Evolutionary conservation across 345 rosid genomes (phyloP), one percentile per base, ranked within the genome.

Genomic region (Dovyalis caffra): DNA sequence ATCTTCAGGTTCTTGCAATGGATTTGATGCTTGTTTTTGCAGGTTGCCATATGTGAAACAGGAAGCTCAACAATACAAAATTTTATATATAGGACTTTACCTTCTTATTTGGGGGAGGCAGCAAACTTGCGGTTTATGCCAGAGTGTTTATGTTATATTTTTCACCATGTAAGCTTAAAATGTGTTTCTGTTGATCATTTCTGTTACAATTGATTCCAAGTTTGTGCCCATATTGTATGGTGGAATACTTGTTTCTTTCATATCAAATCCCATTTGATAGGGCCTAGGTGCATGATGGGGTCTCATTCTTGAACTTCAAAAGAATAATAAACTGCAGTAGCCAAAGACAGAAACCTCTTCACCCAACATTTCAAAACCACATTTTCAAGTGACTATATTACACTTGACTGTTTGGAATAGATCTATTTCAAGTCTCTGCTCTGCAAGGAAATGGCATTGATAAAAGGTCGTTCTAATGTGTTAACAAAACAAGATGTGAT

Each of bases 51-150:
- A 74, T 75, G 92, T 80, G 79, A 89, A 90, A 77, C 89, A 84
- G 76, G 97, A 92, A 81, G 95, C 88, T 49, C 92, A 90, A 70
- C 99, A 92, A 71, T 85, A 89, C 79, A 92, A 95, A 86, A 87
- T 94, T 66, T 71, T 95, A 28, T 95, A 92, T 73, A 81, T 92
- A 64, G 97, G 89, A 72, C 99, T 95, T 80, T 88, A 92, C 88
- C 97, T 95, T 82, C 97, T 95, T 73, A 92, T 92, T 70, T 92
- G 99, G 99, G 99, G 64, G 99, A 95, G 80, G 97, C 99, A 60
- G 95, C 99, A 28, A 95, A 89, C 84, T 77, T 95, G 89, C 88
- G 99, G 85, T 87, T 92, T 80, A 86, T 95, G 95, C 92, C 97
- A 37, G 99, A 95, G 84, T 95, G 97, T 81, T 77, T 95, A 35